Conservation (phyloP, 345 rosid species). For the Dimocarpus longan region DNA sequence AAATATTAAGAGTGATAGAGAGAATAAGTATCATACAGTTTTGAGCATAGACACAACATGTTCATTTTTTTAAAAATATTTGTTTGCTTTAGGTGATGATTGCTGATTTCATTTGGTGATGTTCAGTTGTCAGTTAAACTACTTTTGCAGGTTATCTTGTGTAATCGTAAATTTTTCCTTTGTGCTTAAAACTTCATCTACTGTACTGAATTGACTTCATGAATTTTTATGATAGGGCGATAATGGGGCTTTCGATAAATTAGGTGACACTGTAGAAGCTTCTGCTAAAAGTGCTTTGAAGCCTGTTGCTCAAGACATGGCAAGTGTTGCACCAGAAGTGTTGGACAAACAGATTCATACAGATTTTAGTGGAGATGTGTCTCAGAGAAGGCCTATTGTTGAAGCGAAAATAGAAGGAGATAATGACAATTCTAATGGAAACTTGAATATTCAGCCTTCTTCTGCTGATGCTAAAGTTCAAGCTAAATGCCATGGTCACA, state of each 20-base stretch:
- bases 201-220: conserved; percentile 12
- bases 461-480: conserved; percentile 39
- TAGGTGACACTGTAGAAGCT: conserved; percentile 35
- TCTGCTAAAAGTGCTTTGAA: conserved; percentile 40
- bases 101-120: not conserved
- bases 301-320: conserved; percentile 34
- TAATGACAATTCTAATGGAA: conserved; percentile 34
- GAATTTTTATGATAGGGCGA: conserved; percentile 47
- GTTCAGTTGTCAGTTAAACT: not conserved
- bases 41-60: not conserved
- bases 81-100: conserved; percentile 2
- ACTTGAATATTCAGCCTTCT: conserved; percentile 33
- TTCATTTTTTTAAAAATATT: not conserved
- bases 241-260: conserved; percentile 28
- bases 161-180: not conserved
- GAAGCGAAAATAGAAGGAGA: conserved; percentile 43
- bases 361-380: conserved; percentile 28
- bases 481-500: conserved; percentile 22
- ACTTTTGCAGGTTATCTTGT: not conserved
- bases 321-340: conserved; percentile 32
- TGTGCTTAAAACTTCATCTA: conserved; percentile 5
- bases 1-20: not conserved
- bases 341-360: conserved; percentile 38
- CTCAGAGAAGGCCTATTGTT: conserved; percentile 25
- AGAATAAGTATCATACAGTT: not conserved